Conservation (phyloP, 2,329 filamentous ascomycete species). For the Neofusicoccum sp. region DNA sequence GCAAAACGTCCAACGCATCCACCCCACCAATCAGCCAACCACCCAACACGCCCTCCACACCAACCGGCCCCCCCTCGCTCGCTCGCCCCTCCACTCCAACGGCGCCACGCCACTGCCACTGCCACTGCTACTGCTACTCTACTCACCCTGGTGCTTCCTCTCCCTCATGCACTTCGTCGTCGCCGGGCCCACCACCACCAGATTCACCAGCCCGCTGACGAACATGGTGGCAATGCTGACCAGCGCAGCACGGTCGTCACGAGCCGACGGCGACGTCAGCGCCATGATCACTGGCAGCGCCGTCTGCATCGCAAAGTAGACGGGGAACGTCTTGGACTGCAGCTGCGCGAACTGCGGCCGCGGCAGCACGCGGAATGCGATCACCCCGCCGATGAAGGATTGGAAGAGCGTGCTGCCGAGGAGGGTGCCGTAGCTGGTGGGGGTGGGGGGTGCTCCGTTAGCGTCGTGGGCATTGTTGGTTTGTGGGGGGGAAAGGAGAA, state of each 20-base stretch:
- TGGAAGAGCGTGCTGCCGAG: conserved; percentile 88
- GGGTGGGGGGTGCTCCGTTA: conserved; percentile 22
- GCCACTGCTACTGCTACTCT: too few relatives aligned
- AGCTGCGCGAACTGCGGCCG: conserved; percentile 79
- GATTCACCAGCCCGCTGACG: conserved; percentile 70
- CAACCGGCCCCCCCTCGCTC: too few relatives aligned
- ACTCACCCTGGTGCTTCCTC: conserved; percentile 66
- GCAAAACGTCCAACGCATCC: neutral
- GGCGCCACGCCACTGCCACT: too few relatives aligned
- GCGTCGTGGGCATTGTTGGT: neutral
- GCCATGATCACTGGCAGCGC: conserved; percentile 71
- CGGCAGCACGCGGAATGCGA: conserved; percentile 76
- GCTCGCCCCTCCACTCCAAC: too few relatives aligned
- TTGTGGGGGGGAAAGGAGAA: conserved; percentile 20
- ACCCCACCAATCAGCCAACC: conserved; percentile 30
- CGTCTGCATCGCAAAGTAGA: conserved; percentile 87
- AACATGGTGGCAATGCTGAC: conserved; percentile 71
- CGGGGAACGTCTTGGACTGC: conserved; percentile 79
- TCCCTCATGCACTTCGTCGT: conserved; percentile 75
- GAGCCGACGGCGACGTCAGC: conserved; percentile 68
- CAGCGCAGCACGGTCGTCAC: conserved; percentile 28
- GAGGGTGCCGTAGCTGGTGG: conserved; percentile 77
- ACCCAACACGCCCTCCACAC: neutral
- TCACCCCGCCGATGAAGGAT: conserved; percentile 73
- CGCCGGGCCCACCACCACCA: conserved; percentile 70